These are phyloP conservation scores for Claviceps africana DNA, from an alignment of 2,329 filamentous ascomycete genomes.

Conservation along the genomic window DNA sequence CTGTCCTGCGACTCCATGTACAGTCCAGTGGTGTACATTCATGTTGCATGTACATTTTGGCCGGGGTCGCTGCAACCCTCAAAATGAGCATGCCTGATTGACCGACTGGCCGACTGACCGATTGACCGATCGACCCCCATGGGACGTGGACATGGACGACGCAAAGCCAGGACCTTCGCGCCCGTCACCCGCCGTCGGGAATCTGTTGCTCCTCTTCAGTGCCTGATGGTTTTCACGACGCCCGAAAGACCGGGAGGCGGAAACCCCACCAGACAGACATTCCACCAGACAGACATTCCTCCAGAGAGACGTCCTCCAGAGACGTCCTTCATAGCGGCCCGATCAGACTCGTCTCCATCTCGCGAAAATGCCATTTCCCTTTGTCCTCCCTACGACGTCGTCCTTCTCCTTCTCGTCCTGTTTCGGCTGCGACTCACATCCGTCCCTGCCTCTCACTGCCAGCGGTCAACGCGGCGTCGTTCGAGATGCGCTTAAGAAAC, in stretches of 20 bases:
- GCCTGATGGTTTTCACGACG: neutral
- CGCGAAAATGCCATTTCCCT: conserved; percentile 70
- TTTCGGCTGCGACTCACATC: conserved; percentile 70
- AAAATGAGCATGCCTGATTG: no score
- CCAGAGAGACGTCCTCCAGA: neutral
- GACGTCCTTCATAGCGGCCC: neutral
- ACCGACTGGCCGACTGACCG: no score
- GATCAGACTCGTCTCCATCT: neutral
- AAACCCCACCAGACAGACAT: neutral
- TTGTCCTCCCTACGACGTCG: conserved; percentile 78
- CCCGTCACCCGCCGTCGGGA: neutral
- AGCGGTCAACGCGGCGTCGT: conserved; percentile 76
- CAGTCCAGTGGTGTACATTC: no score
- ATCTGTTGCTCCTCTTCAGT: neutral
- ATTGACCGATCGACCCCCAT: no score
- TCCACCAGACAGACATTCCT: no score
- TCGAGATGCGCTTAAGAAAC: conserved; percentile 69
- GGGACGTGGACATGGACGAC: neutral
- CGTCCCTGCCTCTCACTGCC: conserved; percentile 69
- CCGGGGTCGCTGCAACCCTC: no score
- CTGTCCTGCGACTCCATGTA: no score
- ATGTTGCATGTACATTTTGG: no score
- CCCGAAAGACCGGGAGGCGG: neutral
- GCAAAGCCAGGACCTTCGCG: neutral
- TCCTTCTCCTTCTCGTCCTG: conserved; percentile 67